Conservation (phyloP, 148 eudicot species). For the Rhododendron ovatum region DNA sequence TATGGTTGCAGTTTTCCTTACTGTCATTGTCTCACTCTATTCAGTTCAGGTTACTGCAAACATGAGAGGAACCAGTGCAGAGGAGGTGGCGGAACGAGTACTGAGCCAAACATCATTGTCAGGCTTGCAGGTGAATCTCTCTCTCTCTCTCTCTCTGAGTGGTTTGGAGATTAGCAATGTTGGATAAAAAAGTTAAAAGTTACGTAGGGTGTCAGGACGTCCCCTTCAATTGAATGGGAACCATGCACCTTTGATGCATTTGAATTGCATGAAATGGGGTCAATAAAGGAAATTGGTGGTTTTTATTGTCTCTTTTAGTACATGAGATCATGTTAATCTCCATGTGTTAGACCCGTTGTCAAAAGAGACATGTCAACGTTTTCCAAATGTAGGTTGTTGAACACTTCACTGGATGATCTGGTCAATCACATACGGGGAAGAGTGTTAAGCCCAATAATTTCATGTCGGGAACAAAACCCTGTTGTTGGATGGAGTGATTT, state of each 20-base stretch:
- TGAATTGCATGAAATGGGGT: not conserved
- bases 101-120: slow-evolving; percentile 72
- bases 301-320: not conserved
- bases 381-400: not conserved
- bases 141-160: not conserved
- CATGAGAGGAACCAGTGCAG: slow-evolving; percentile 91
- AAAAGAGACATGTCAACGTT: not conserved
- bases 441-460: not conserved
- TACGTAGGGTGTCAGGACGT: not conserved
- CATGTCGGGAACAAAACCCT: not conserved
- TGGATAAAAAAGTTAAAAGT: not conserved
- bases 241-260: not conserved
- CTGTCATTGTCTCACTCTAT: slow-evolving; percentile 13
- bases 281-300: not conserved
- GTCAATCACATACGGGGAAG: not conserved
- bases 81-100: slow-evolving; percentile 81
- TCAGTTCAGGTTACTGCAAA: slow-evolving; percentile 38
- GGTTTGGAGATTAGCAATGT: not conserved
- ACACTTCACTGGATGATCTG: not conserved
- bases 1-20: not conserved
- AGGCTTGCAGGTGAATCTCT: slow-evolving; percentile 65
- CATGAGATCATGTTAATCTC: not conserved
- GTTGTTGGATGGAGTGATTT: not conserved
- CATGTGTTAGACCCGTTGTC: not conserved
- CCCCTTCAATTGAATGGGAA: not conserved